Base-by-base conservation (phyloP, 139 green algal species). In the Coelastrella sp. region DNA sequence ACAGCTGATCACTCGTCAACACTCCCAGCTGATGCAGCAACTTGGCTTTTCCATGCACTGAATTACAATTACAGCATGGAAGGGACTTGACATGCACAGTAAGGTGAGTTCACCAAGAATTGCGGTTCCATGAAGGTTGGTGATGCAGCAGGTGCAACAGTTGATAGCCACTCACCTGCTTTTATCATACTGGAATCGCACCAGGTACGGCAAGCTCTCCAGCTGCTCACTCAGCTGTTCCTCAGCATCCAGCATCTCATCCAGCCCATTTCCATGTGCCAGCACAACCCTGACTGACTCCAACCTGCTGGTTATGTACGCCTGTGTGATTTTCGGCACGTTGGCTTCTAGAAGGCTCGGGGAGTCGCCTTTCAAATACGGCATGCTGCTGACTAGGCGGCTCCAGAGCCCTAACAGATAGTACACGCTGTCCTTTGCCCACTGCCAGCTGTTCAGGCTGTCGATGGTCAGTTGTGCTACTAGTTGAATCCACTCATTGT, bases 201-300 rank as follows among this genome's bases (percentile, higher is more conserved):
- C 76, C 24, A 99, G 91, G 95, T 97, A 99, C 1, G 97, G 97
- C 90, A 99, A 91, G 65, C 90, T 95, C 78, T 99, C 97, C 88
- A 99, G 93, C 93, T 99, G 97, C 75, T 99, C 97, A 59, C 95
- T 90, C 60, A 99, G 93, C 20, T 85, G 79, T 91, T 99, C 98
- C 91, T 99, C 97, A 79, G 96, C 97, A 91, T 99, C 98, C 78
- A 99, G 88, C 24, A 97, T 97, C 92, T 99, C 97, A 68, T 99
- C 97, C 85, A 97, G 78, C 9, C 88, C 60, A 22, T 84, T 81
- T 8, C 12, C 17, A 35, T 81, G 66, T 8, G 10, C 68, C 20
- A 88, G 10, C 35, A 88, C 66, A 20, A 82, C 4, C 8, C 84
- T 66, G 20, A 88, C 84, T 14, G 89, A 95, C 72, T 98, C 96